Percentiles rank a stretch among this genome's conserved stretches.
phyloP scores from a whole-genome alignment of 805 yeast genomes.

The Wickerhamiella sergipiensis region DNA sequence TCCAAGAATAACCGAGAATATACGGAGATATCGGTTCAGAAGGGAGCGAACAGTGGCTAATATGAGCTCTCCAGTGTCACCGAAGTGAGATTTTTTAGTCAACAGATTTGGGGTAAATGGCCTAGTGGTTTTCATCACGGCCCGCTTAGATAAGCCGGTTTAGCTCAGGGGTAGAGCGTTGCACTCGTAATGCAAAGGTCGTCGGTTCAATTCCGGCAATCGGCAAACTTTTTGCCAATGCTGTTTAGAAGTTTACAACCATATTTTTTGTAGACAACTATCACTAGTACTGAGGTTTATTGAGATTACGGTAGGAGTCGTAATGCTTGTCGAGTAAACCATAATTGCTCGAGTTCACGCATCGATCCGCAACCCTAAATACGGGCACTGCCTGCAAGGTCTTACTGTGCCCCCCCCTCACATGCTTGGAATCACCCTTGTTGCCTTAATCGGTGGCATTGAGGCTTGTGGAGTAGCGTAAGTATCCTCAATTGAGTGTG shows the following conservation, averaged over 20 bases:
- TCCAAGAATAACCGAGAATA: too few species aligned
- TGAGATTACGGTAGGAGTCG: too few species aligned
- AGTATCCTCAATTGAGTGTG: constrained; percentile 3
- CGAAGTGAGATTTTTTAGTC: not conserved
- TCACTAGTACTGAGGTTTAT: too few species aligned
- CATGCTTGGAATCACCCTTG: not conserved
- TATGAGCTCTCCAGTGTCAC: not conserved
- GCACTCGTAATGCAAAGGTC: constrained; percentile 70
- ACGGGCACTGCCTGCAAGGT: not conserved
- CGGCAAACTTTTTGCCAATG: constrained; percentile 18
- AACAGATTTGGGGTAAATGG: not conserved
- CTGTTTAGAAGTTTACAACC: too few species aligned
- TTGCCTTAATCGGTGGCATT: not conserved
- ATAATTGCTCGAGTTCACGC: not conserved
- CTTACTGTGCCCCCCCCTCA: not conserved
- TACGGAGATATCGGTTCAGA: too few species aligned
- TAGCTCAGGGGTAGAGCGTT: constrained; percentile 99
- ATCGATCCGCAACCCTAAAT: not conserved
- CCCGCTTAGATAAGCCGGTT: constrained; percentile 19
- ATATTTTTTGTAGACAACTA: too few species aligned
- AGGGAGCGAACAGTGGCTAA: not conserved
- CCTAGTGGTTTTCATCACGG: not conserved
- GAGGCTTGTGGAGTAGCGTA: constrained; percentile 18
- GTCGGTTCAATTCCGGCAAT: constrained; percentile 31
- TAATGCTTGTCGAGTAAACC: not conserved